A percentile compares a stretch with the other conserved stretches of the same genome.
phyloP scores from a whole-genome alignment of 768 basidiomycete genomes.

The Mycena venus region DNA sequence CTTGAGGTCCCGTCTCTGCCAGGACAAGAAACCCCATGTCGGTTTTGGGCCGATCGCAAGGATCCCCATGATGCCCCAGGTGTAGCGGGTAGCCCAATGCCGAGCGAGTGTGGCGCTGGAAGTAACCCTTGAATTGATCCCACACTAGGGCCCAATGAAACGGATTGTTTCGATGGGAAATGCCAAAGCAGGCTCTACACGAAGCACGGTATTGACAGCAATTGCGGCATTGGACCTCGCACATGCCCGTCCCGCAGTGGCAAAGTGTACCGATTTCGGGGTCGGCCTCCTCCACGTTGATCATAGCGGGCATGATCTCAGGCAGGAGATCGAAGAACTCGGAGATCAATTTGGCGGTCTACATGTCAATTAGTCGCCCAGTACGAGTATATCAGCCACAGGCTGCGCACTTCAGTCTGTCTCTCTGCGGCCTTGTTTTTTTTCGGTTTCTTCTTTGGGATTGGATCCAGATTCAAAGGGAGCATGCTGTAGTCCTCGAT shows the following conservation, averaged over 20 bases:
- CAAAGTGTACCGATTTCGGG: background rate
- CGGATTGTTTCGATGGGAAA: background rate
- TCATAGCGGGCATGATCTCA: background rate
- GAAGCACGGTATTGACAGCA: background rate
- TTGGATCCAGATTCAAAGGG: background rate
- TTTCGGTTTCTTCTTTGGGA: background rate
- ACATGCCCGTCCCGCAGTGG: background rate
- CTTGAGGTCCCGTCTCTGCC: background rate
- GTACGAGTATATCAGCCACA: background rate
- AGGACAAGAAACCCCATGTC: background rate
- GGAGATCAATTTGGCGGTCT: background rate
- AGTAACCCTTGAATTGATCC: background rate
- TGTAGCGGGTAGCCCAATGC: background rate
- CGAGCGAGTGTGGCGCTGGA: background rate
- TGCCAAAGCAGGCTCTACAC: background rate
- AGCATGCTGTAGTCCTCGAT: background rate
- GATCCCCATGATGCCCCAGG: background rate
- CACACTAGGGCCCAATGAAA: constrained; percentile 5
- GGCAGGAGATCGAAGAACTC: background rate
- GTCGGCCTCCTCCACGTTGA: background rate
- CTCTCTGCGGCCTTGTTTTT: background rate
- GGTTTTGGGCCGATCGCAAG: background rate
- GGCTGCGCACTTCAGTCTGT: background rate
- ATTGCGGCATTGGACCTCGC: background rate
- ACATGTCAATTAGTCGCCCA: background rate